Evolutionary conservation across 352 stramenopile species (phyloP), one percentile per base, ranked within the genome.

Genomic region (Globisporangium paroecandrum): DNA sequence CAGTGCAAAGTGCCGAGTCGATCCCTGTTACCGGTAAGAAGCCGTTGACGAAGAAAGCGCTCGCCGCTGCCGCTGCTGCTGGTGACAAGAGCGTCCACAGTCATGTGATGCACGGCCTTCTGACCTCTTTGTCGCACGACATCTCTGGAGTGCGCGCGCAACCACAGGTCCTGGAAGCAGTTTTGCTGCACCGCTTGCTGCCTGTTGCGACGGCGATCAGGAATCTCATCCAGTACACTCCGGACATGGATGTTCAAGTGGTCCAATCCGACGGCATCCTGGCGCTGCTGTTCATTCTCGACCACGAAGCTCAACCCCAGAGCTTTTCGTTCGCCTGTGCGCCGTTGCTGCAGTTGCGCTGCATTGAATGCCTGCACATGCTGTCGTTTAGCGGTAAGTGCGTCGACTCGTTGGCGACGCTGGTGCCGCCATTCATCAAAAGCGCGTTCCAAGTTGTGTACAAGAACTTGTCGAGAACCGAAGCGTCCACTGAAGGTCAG

Each of bases 381-480:
- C 69, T 94, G n/a, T 91, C 87, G 53, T 96, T 96, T 69, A 94
- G 86, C 54, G 81, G 83, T 10, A 93, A 89, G 54, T 94, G 86
- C 61, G 69, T 94, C 2, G 86, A 96, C 58, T 69, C 81, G 24
- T 69, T 96, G 24, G 88, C 86, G 20, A 91, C 83, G 7, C 78
- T 85, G 18, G 77, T 91, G n/a, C 83, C 85, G 58, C 83, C 85
- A 13, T 96, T 91, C 68, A 88, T 96, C 70, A 94, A 89, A 70
- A 94, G 86, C 66, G 75, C 78, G 18, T 96, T 96, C 74, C 75
- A 91, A 61, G 81, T 92, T 20, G 85, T 96, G 55, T 96, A 96
- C 74, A 89, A 85, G 63, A 87, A 94, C 58, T 63, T 96, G 57
- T 77, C 81, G 18, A 89, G 89, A 66, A 85, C 79, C 0, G 87